Evolutionary conservation across 108 stramenopile species (phyloP), one percentile per base, ranked within the genome.

Genomic region (Chaetoceros tenuissimus): DNA sequence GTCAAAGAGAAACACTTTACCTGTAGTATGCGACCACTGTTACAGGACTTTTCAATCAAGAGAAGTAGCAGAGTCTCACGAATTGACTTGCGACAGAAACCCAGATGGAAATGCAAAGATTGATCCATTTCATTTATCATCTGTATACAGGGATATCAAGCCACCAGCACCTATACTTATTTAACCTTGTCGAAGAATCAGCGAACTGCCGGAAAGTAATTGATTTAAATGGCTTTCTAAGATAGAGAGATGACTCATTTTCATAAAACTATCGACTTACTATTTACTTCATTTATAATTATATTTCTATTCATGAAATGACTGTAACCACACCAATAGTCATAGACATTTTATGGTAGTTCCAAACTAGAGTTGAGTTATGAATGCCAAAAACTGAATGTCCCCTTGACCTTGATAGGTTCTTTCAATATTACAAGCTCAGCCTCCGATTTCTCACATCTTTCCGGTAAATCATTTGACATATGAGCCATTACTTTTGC

Each of bases 401-500:
- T 64, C 19, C 84, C 84, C 22, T 26, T 17, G 0, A 81, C 26
- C 16, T 28, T 24, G 2, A 60, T 17, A 13, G 58, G 47, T 28
- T 47, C 44, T 8, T 2, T 10, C 18, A 81, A 64, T 2, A 63
- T 60, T 3, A 86, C 46, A 18, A 55, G 23, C 2, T 52, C 24
- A 3, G 81, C 81, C 10, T 72, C 40, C 8, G 66, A 65, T 21
- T 51, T 63, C 30, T 57, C 60, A 8, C 84, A 59, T 28, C 71
- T 63, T 17, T 34, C 60, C 40, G 83, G 83, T 45, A 90, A 67
- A 23, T 73, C 40, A 67, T 90, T 90, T 7, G 89, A 78, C 53
- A 61, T 55, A 24, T 48, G 52, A 1, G 83, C 77, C 28, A 54
- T 29, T 1, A 59, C 60, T 34, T 56, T 68, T 25, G 64, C 50